Evolutionary conservation across 345 rosid genomes (phyloP).

Genomic region (Gossypium ekmanianum): DNA sequence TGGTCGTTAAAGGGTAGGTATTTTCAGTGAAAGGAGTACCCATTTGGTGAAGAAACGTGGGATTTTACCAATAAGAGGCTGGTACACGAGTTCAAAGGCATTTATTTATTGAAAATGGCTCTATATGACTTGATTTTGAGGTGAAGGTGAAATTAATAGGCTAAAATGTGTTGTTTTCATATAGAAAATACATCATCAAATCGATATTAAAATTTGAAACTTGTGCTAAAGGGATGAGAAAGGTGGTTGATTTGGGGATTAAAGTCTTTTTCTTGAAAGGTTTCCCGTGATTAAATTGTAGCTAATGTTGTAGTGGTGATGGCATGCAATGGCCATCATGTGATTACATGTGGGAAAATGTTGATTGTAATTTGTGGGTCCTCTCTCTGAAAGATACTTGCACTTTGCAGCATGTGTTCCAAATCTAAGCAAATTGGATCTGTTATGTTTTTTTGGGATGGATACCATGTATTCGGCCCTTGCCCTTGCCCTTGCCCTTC

Average conservation of each 20-base stretch:
- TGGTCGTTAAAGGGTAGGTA: conserved; percentile 39
- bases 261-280: conserved; percentile 13
- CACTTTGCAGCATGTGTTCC: conserved; percentile 38
- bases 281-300: conserved; percentile 16
- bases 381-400: conserved; percentile 18
- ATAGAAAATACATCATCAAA: too few species aligned
- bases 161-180: too few species aligned
- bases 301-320: conserved; percentile 10
- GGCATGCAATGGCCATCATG: conserved; percentile 56
- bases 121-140: conserved; percentile 8
- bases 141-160: conserved; percentile 18
- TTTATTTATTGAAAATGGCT: too few species aligned
- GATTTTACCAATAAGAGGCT: too few species aligned
- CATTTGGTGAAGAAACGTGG: neutral
- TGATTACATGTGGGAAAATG: conserved; percentile 48
- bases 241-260: conserved; percentile 18
- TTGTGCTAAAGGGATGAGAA: conserved; percentile 34
- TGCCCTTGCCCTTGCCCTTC: too few species aligned
- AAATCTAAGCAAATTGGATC: conserved; percentile 27
- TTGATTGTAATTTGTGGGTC: conserved; percentile 26
- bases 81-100: too few species aligned
- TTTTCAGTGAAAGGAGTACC: conserved; percentile 12
- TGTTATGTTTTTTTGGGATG: conserved; percentile 18
- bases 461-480: conserved; percentile 29
- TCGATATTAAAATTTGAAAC: conserved; percentile 28